Base-by-base conservation (phyloP, 176 grass and related monocot genomes). In the Urochloa ruziziensis region DNA sequence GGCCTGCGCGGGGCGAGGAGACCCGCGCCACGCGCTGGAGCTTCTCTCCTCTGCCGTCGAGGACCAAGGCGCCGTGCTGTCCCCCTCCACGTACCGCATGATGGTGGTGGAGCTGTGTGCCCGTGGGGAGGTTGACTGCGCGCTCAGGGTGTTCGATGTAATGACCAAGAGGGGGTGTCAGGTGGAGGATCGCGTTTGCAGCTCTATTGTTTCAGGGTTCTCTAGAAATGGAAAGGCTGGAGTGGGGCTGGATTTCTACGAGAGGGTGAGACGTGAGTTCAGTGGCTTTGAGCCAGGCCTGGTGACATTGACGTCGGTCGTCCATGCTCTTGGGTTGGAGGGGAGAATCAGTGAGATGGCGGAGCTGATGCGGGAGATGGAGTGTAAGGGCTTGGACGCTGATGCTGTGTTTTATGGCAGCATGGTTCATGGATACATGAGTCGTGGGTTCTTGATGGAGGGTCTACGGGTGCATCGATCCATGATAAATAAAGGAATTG, bases 81-180 rank as follows among this genome's bases (percentile, higher is more conserved):
- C 86, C 2, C 33, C 27, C 10, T 75, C 68, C 27, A 87, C 74
- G 43, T 86, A 85, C 60, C 70, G 86, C 51, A 36, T 27, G 72
- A 34, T 94, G 29, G 68, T 92, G 32, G 59, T 12, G 30, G 53
- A 7, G 23, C 48, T 94, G 46, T 88, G 90, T 2, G 78, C 57
- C 29, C 74, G 36, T 1, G 88, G 92, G 53, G 57, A 89, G 39
- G 80, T 97, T 62, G 95, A 78, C 3, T 60, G 67, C 24, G 90
- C 90, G 43, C 48, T 97, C 6, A 88, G 82, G 80, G 86, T 89
- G 83, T 89, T 97, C 33, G 95, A 94, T 16, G 28, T 85, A 89
- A 89, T 91, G 83, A 75, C 75, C 32, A 52, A 12, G 10, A 74
- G 65, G 53, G 91, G 74, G 12, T 85, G 75, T 39, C 57, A 71